phyloP scores from a whole-genome alignment of 1,284 basidiomycete species.

The Phlebopus sp. region DNA sequence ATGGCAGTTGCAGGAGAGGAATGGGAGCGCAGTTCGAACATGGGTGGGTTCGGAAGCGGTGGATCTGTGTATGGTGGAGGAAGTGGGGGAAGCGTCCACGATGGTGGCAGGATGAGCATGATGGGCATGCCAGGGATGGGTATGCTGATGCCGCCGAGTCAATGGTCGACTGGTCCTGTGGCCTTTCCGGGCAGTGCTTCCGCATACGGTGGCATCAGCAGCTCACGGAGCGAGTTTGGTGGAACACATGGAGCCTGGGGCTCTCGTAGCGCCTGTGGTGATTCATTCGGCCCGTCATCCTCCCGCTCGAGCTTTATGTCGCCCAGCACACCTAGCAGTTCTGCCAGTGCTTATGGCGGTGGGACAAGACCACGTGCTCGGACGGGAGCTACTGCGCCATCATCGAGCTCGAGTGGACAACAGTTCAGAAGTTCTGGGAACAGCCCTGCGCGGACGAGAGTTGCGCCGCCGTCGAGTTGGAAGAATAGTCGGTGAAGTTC shows the following conservation, averaged over 20 bases:
- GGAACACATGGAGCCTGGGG: conserved; percentile 48
- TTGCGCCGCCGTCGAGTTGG: conserved; percentile 32
- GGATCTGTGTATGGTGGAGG: conserved; percentile 34
- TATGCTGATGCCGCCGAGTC: conserved; percentile 36
- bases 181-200: conserved; percentile 53
- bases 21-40: conserved; percentile 74
- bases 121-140: conserved; percentile 43
- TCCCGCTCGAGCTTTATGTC: conserved; percentile 13
- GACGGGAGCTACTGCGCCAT: conserved; percentile 20
- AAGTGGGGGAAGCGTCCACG: conserved; percentile 36
- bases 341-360: conserved; percentile 22
- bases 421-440: conserved; percentile 15
- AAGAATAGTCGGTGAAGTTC: conserved; percentile 23
- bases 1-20: conserved; percentile 79
- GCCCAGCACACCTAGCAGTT: conserved; percentile 6
- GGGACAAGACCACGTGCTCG: conserved; percentile 24
- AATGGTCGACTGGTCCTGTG: conserved; percentile 40
- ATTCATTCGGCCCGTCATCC: conserved; percentile 49
- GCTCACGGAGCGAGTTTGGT: conserved; percentile 52
- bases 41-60: conserved; percentile 40
- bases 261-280: conserved; percentile 66
- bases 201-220: conserved; percentile 52
- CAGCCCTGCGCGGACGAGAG: conserved; percentile 7
- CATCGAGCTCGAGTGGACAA: conserved; percentile 10
- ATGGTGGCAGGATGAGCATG: conserved; percentile 37